These are phyloP conservation scores for Tricholoma matsutake DNA, from an alignment of 768 basidiomycete genomes.

Conservation along the genomic window DNA sequence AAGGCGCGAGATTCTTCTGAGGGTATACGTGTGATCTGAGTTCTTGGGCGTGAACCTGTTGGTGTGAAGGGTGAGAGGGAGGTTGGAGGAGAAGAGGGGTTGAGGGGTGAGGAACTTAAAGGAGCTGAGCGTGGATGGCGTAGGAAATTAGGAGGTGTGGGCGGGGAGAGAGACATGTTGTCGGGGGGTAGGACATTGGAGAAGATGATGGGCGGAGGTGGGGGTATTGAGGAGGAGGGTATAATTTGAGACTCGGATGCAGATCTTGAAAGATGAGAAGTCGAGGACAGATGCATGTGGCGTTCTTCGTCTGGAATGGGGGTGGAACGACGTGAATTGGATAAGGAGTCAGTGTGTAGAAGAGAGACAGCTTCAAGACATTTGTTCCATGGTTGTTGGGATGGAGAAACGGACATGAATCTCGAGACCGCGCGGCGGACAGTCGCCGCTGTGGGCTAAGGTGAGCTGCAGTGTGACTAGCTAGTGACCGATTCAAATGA, in stretches of 20 bases:
- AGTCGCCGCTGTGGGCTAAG: slow-evolving; percentile 12
- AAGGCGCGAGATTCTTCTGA: slow-evolving; percentile 21
- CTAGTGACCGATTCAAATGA: slow-evolving; percentile 12
- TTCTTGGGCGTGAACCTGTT: slow-evolving; percentile 12
- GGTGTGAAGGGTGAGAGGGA: slow-evolving; percentile 20
- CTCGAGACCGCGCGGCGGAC: slow-evolving; percentile 11
- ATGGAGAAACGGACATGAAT: slow-evolving; percentile 11
- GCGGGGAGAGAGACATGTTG: neutral
- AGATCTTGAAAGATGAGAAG: slow-evolving; percentile 9
- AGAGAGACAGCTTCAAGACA: slow-evolving; percentile 17
- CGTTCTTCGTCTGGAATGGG: slow-evolving; percentile 12
- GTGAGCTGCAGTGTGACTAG: slow-evolving; percentile 4
- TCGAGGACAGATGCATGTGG: slow-evolving; percentile 12
- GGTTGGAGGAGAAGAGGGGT: slow-evolving; percentile 7
- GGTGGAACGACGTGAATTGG: slow-evolving; percentile 5
- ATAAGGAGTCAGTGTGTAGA: neutral
- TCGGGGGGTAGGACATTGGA: neutral
- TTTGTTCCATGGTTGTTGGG: slow-evolving; percentile 19
- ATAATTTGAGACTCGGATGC: slow-evolving; percentile 1
- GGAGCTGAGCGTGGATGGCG: slow-evolving; percentile 11
- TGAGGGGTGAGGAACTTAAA: slow-evolving; percentile 14
- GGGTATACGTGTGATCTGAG: slow-evolving; percentile 16
- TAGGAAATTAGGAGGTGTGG: slow-evolving; percentile 2
- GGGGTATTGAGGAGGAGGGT: slow-evolving; percentile 3
- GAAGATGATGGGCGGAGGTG: neutral